Evolutionary conservation across 2,329 filamentous ascomycete species (phyloP).

Genomic region (Phaeosphaeria sp.): DNA sequence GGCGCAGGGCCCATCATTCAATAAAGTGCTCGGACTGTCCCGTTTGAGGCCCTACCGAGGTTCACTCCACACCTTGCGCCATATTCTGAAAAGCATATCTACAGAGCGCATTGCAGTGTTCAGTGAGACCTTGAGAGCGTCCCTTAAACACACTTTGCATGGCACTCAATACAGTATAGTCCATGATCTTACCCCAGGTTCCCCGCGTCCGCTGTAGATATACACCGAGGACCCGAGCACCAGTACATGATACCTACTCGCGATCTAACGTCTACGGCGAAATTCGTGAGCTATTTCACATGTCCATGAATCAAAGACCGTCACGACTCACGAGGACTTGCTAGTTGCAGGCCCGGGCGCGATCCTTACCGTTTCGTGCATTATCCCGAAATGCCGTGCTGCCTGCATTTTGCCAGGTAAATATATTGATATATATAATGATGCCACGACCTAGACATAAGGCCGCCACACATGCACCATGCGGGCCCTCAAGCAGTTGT

Average conservation of each 20-base stretch:
- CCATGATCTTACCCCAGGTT: background rate
- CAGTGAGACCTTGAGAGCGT: too few species aligned
- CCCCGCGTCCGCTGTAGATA: background rate
- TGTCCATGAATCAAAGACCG: background rate
- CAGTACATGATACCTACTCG: background rate
- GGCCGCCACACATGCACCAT: conserved; percentile 14
- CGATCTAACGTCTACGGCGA: background rate
- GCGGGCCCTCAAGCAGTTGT: conserved; percentile 17
- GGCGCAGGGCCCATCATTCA: background rate
- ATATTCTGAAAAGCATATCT: background rate
- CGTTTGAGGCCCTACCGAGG: background rate
- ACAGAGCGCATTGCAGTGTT: too few species aligned
- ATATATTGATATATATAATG: conserved; percentile 4
- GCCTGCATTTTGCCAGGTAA: background rate
- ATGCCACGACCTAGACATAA: background rate
- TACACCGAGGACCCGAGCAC: background rate
- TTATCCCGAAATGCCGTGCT: conserved; percentile 5
- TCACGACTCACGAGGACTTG: background rate
- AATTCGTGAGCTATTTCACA: background rate
- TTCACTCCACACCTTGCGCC: background rate
- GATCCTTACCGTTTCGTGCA: background rate
- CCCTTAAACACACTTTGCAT: too few species aligned
- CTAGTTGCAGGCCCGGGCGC: background rate
- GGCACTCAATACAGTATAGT: background rate
- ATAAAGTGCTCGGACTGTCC: background rate